phyloP scores from a whole-genome alignment of 2,329 filamentous ascomycete species.

The Colletotrichum paranaense region DNA sequence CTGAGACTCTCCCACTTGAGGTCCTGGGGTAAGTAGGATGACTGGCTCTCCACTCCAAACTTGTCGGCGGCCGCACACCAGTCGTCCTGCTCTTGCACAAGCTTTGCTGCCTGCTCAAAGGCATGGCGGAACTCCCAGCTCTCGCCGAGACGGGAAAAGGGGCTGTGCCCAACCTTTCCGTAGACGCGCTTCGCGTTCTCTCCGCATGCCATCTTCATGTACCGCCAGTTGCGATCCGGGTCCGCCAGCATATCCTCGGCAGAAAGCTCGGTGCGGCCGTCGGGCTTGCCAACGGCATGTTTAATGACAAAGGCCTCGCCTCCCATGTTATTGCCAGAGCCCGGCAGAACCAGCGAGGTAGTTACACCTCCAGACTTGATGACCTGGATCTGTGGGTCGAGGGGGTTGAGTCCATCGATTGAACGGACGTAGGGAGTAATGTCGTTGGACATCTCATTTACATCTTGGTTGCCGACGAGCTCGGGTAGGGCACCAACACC shows the following conservation, averaged over 20 bases:
- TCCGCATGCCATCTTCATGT: constrained; percentile 83
- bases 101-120: constrained; percentile 69
- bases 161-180: constrained; percentile 65
- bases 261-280: constrained; percentile 72
- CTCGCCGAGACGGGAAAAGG: constrained; percentile 73
- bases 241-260: constrained; percentile 73
- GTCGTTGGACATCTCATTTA: constrained; percentile 72
- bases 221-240: constrained; percentile 73
- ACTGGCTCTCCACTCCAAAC: constrained; percentile 61
- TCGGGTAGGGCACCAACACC: constrained; percentile 69
- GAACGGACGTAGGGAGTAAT: constrained; percentile 76
- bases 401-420: constrained; percentile 72
- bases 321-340: constrained; percentile 79
- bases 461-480: constrained; percentile 66
- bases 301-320: constrained; percentile 78
- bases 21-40: constrained; percentile 70
- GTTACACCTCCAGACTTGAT: constrained; percentile 82
- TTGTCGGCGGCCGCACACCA: constrained; percentile 71
- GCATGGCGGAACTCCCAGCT: constrained; percentile 77
- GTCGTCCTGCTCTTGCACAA: constrained; percentile 72
- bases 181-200: constrained; percentile 76
- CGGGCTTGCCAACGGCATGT: constrained; percentile 69
- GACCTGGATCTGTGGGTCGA: constrained; percentile 73
- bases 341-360: constrained; percentile 73
- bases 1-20: constrained; percentile 72